Evolutionary conservation across 441 rosid species (phyloP).

Genomic region (Mallotus japonicus): DNA sequence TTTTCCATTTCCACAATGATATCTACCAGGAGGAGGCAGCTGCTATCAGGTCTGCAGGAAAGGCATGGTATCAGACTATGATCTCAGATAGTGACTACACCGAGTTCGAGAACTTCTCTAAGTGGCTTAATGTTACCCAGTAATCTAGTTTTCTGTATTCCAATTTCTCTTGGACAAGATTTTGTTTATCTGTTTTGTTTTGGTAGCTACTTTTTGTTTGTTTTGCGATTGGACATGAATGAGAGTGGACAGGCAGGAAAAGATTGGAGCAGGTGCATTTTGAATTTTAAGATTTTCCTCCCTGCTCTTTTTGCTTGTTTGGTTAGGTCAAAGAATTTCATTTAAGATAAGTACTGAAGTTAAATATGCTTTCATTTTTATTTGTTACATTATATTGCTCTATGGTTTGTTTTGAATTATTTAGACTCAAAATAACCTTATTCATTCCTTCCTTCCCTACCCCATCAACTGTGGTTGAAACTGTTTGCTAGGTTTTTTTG

Average conservation of each 20-base stretch:
- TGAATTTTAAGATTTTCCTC: not conserved
- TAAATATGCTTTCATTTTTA: not conserved
- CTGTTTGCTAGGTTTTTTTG: no score
- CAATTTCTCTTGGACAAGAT: constrained; percentile 7
- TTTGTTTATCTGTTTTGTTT: constrained; percentile 20
- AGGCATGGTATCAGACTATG: constrained; percentile 91
- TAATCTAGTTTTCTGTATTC: constrained; percentile 27
- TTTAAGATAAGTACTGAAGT: not conserved
- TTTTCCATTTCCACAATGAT: not conserved
- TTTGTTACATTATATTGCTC: not conserved
- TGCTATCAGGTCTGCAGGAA: constrained; percentile 75
- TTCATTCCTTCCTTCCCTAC: no score
- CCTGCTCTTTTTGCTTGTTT: not conserved
- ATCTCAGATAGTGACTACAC: constrained; percentile 89
- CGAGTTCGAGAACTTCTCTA: constrained; percentile 87
- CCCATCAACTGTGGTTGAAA: no score
- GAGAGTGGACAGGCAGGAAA: constrained; percentile 10
- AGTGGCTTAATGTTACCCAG: constrained; percentile 93
- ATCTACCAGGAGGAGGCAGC: constrained; percentile 69
- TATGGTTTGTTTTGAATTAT: not conserved
- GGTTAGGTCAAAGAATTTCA: constrained; percentile 4
- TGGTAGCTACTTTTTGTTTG: not conserved
- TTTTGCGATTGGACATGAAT: constrained; percentile 17
- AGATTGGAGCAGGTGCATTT: not conserved
- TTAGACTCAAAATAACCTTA: no score